Evolutionary conservation across 495 filamentous ascomycete species (phyloP), one percentile per base, ranked within the genome.

Genomic region (Tuber borchii): DNA sequence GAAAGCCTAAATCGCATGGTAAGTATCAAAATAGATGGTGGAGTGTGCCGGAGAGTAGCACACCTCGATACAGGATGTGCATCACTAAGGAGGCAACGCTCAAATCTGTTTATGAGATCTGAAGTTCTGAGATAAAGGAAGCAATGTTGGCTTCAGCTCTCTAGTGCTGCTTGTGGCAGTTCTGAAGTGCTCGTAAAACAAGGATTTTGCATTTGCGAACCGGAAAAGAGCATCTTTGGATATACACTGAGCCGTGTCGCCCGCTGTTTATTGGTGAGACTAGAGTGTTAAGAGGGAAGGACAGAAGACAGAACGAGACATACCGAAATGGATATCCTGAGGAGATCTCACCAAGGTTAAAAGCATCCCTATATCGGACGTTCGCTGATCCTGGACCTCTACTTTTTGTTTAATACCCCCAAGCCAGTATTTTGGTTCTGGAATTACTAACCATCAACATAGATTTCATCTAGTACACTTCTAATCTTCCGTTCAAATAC

Each of bases 161-260:
- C 77, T 79, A 19, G 77, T 71, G 0, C 74, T 37, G 3, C 46
- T 34, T 22, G 73, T 74, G 37, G 69, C 72, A 12, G 46, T 17
- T 1, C 75, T 77, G 69, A 85, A 86, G 20, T 81, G 79, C 19
- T 83, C 76, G 86, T 40, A 40, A 40, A 40, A 40, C 3, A 40
- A 40, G 2, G 39, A 2, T 40, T 40, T 40, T 4, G 39, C 39
- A 40, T 40, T 5, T 40, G 39, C 39, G 3, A 40, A 40, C 39
- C 39, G 39, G 39, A 40, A 40, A 1, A 80, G 83, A 0, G 84
- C 83, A 26, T 87, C 86, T 43, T 85, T 83, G 2, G 86, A 86
- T 42, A 87, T 86, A 19, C 83, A 84, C 77, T 87, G 86, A 0
- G 85, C 86, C 0, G 85, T 86, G 70, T 87, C 86, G 1, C 86